Percentiles rank a stretch among this genome's conserved stretches.
Evolutionary conservation across 2,329 filamentous ascomycete genomes (phyloP).

Genomic region (Fusarium sarcochroum): DNA sequence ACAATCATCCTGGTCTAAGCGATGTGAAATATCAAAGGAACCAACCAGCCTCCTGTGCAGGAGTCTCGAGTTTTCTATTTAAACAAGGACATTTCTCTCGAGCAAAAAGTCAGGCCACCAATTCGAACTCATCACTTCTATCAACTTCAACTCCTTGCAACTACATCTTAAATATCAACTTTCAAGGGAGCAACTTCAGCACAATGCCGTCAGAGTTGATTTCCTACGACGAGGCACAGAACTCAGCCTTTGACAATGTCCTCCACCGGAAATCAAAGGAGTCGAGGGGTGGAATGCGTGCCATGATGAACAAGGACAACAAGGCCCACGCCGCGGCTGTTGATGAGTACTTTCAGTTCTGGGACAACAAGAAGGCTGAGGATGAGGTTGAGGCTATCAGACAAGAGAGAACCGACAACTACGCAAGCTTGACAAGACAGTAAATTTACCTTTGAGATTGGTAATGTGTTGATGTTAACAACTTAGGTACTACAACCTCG

Average conservation of each 20-base stretch:
- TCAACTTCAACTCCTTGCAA: fast-evolving
- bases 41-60: neutral
- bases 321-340: conserved; percentile 80
- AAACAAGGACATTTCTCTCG: conserved; percentile 2
- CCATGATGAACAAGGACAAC: conserved; percentile 84
- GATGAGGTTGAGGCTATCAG: conserved; percentile 79
- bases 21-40: conserved; percentile 10
- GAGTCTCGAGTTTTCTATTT: conserved; percentile 13
- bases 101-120: neutral
- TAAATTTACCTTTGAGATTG: conserved; percentile 59
- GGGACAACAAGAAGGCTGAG: conserved; percentile 82
- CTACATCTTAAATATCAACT: fast-evolving
- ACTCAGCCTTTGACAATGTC: conserved; percentile 88
- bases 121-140: neutral
- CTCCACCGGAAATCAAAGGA: conserved; percentile 79
- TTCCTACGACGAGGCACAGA: conserved; percentile 81
- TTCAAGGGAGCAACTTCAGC: neutral
- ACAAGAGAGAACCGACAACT: conserved; percentile 82
- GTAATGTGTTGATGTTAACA: neutral
- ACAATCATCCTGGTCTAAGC: conserved; percentile 1
- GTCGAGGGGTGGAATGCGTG: conserved; percentile 77
- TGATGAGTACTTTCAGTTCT: conserved; percentile 92
- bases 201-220: conserved; percentile 68
- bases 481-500: conserved; percentile 88
- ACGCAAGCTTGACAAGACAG: conserved; percentile 90